phyloP scores from a whole-genome alignment of 75 land plant genomes.

The Selaginella moellendorffii region DNA sequence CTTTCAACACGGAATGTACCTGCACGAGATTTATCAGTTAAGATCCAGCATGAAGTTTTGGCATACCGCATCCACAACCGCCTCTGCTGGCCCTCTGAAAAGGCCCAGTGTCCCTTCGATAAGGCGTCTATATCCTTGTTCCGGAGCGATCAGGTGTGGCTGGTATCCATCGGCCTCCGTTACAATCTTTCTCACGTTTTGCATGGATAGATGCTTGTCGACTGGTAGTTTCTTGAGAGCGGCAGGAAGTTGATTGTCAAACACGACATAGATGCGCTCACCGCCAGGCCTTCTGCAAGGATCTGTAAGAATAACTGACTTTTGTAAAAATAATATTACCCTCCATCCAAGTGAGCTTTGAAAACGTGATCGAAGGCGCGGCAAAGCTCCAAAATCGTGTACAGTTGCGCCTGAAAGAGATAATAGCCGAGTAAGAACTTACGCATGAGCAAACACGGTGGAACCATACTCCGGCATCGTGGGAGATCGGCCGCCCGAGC shows the following conservation, averaged over 20 bases:
- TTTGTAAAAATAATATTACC: conserved; percentile 23
- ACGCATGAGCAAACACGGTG: too few species aligned
- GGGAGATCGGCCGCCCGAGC: conserved; percentile 63
- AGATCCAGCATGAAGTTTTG: not conserved
- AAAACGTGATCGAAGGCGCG: conserved; percentile 87
- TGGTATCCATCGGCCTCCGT: conserved; percentile 89
- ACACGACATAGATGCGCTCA: conserved; percentile 69
- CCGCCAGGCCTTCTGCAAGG: conserved; percentile 68
- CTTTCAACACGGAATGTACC: conserved; percentile 71
- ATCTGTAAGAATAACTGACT: not conserved
- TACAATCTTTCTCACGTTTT: conserved; percentile 62
- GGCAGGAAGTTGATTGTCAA: conserved; percentile 84
- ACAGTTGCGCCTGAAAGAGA: conserved; percentile 63
- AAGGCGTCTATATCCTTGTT: conserved; percentile 77
- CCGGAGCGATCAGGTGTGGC: conserved; percentile 85
- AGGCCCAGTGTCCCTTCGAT: conserved; percentile 58
- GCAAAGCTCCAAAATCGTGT: conserved; percentile 77
- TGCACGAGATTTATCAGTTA: conserved; percentile 15
- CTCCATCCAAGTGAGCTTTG: conserved; percentile 90
- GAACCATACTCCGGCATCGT: conserved; percentile 77
- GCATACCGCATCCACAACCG: conserved; percentile 70
- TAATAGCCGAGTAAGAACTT: not conserved
- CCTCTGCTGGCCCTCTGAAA: conserved; percentile 80
- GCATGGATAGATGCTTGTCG: conserved; percentile 71
- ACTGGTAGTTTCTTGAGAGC: conserved; percentile 79